Evolutionary conservation across 768 basidiomycete genomes (phyloP).

Genomic region (Lyophyllum decastes): DNA sequence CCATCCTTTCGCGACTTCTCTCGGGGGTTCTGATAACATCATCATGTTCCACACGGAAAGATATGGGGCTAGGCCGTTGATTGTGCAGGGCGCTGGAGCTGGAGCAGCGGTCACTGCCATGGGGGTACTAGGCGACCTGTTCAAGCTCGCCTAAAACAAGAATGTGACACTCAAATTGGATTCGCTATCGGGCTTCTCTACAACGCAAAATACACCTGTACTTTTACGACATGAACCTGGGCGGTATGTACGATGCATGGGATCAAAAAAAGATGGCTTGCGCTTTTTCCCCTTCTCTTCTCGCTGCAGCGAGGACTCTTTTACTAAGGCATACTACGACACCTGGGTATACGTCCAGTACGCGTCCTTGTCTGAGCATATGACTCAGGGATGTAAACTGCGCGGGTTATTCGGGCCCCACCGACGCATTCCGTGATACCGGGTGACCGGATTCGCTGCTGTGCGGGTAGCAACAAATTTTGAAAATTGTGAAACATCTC

Average conservation of each 20-base stretch:
- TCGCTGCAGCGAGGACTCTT: not conserved
- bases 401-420: too few species aligned
- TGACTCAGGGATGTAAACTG: too few species aligned
- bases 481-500: too few species aligned
- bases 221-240: not conserved
- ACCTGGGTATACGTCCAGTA: not conserved
- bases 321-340: too few species aligned
- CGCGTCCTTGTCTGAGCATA: too few species aligned
- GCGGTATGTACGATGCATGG: not conserved
- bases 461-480: too few species aligned
- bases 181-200: not conserved
- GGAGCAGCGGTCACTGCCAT: conserved; percentile 99
- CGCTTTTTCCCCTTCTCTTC: not conserved
- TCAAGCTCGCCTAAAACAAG: conserved; percentile 48
- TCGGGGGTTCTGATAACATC: conserved; percentile 97
- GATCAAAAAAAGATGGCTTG: not conserved
- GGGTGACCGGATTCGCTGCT: too few species aligned
- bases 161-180: not conserved
- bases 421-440: not conserved
- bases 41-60: conserved; percentile 96
- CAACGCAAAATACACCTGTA: not conserved
- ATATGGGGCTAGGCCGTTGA: conserved; percentile 85
- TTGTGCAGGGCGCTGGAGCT: conserved; percentile 95
- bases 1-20: conserved; percentile 94
- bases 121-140: conserved; percentile 90